Evolutionary conservation across 768 basidiomycete species (phyloP).

Genomic region (Hericium coralloides): DNA sequence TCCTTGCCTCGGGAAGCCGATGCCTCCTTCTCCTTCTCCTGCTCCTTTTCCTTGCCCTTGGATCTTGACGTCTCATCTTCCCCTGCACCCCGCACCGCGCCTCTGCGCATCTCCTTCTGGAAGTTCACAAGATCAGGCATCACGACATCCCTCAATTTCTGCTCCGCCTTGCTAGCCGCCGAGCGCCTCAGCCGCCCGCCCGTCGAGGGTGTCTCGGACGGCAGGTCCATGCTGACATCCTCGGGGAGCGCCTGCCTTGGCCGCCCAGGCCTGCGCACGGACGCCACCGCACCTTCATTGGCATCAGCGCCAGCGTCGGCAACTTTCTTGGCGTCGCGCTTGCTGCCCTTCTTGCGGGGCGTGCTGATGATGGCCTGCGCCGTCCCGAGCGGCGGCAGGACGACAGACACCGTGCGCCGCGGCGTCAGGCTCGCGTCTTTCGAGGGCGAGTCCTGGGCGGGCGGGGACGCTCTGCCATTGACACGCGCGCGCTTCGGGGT

Average conservation of each 20-base stretch:
- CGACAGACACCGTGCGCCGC: constrained; percentile 6
- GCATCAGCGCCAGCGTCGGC: background rate
- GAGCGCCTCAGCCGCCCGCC: constrained; percentile 27
- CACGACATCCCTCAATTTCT: constrained; percentile 38
- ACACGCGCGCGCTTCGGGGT: background rate
- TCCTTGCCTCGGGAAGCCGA: constrained; percentile 2
- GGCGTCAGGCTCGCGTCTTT: background rate
- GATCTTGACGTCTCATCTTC: constrained; percentile 13
- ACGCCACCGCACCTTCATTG: background rate
- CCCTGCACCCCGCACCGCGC: constrained; percentile 19
- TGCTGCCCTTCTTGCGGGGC: constrained; percentile 1
- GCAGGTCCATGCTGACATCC: constrained; percentile 12
- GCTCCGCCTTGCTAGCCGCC: constrained; percentile 45
- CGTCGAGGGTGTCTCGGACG: constrained; percentile 7
- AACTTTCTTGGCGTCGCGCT: constrained; percentile 2
- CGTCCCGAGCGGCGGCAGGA: constrained; percentile 10
- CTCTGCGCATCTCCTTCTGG: constrained; percentile 52
- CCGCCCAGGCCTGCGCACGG: background rate
- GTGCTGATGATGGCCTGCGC: background rate
- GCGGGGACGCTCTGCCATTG: background rate
- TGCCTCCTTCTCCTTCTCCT: background rate
- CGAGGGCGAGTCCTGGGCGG: background rate
- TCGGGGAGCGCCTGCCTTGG: constrained; percentile 8
- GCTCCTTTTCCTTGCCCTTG: constrained; percentile 13
- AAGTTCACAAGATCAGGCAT: constrained; percentile 74